Base-by-base conservation (phyloP, 2,329 filamentous ascomycete species). In the Xenoacremonium recifei region DNA sequence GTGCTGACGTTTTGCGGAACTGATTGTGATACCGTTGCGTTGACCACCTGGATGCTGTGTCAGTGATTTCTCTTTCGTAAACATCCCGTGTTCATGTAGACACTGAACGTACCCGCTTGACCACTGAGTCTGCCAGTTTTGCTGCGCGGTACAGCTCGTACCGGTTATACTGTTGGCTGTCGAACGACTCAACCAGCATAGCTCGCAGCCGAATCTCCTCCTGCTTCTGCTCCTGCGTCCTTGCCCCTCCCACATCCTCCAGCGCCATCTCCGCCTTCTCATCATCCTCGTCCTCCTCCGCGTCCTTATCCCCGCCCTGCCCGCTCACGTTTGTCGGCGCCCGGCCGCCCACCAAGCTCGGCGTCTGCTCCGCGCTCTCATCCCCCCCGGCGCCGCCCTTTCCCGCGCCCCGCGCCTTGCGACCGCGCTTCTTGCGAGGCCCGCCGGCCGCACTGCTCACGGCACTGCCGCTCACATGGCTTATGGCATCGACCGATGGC, bases 1-100 rank as follows among this genome's bases (percentile, higher is more conserved):
- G 85, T 81, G 47, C 87, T 83, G 37, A 90, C 84, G 53, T 80
- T 85, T 16, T 79, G 74, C 0, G 85, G 85, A 0, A 89, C 87
- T 2, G 85, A 89, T 61, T 91, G 87, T 0, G 85, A 89, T 7
- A 90, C 83, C 2, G 87, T 89, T 44, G 87, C 85, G 58, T 91
- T 92, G 60, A 89, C 84, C 47, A 91, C 79, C 76, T 84, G 46
- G 4, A n/a, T n/a, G n/a, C n/a, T n/a, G 37, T 30, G 13, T 31
- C n/a, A 11, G 23, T 9, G 7, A 18, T 34, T 34, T 19, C 16
- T 19, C 7, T 34, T n/a, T 18, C 16, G 34, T 12, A 23, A 21
- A 31, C 13, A 25, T 35, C 10, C 17, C 17, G 9, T 32, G 15
- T 21, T 4, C 30, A 21, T 10, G 16, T 11, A 25, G 35, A 15